Conservation (phyloP, 2,329 filamentous ascomycete genomes). For the Talaromyces verruculosus region DNA sequence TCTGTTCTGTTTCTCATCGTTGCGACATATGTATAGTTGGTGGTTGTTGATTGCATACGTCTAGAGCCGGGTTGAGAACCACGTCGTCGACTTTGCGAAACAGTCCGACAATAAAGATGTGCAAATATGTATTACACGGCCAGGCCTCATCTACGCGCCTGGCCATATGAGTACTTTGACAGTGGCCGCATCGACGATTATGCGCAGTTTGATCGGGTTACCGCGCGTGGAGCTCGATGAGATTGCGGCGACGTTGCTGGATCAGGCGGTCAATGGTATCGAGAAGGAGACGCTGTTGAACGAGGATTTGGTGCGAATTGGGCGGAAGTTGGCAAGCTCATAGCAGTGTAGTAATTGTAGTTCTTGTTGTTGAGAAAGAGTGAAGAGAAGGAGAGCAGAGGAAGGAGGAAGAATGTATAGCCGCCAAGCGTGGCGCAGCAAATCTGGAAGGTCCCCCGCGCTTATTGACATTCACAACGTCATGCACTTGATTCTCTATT, state of each 20-base stretch:
- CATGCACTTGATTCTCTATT: background rate
- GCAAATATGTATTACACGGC: conserved; percentile 43
- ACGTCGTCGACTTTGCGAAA: conserved; percentile 45
- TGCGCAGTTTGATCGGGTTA: conserved; percentile 30
- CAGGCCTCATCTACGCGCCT: conserved; percentile 18
- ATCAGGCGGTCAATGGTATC: conserved; percentile 49
- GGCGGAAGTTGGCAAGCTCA: conserved; percentile 15
- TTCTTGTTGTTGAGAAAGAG: background rate
- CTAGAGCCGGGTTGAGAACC: conserved; percentile 52
- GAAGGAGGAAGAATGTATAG: background rate
- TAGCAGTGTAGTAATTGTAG: background rate
- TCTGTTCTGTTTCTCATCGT: background rate
- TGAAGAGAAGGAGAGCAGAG: background rate
- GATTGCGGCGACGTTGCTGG: conserved; percentile 46
- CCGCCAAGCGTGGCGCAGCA: conserved; percentile 20
- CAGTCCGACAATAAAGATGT: conserved; percentile 35
- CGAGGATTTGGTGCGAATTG: conserved; percentile 46
- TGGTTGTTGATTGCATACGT: conserved; percentile 24
- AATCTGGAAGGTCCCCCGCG: conserved; percentile 1
- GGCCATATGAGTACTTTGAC: conserved; percentile 42
- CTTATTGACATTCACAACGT: conserved; percentile 3
- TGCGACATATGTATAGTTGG: too few relatives aligned
- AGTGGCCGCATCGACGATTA: conserved; percentile 25
- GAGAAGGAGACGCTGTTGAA: conserved; percentile 50
- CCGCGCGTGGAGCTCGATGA: conserved; percentile 40